Conservation (phyloP, 352 stramenopile genomes). For the Phytopythium delawarense region DNA sequence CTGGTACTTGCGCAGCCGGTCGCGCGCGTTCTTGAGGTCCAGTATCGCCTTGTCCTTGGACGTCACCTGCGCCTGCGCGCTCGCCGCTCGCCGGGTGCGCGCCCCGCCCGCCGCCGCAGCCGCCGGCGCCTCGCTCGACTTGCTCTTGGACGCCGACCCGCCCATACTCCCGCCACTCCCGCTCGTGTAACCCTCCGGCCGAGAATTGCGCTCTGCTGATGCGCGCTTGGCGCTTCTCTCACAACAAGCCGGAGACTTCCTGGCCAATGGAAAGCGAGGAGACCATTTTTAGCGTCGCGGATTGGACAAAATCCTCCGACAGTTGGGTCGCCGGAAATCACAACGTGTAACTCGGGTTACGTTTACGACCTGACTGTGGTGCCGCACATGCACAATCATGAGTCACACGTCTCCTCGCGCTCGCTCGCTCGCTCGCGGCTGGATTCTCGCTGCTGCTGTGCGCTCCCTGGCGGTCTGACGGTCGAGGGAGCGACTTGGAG, state of each 20-base stretch:
- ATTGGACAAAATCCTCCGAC: neutral
- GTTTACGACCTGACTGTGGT: neutral
- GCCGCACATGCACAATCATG: conserved; percentile 4
- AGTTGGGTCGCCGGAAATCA: neutral
- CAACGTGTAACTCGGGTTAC: neutral
- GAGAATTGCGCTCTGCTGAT: too few species aligned
- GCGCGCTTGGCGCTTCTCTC: too few species aligned
- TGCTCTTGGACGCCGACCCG: conserved; percentile 50
- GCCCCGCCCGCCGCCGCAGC: neutral
- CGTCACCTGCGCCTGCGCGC: conserved; percentile 59
- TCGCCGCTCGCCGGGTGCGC: conserved; percentile 8
- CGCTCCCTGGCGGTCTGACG: neutral
- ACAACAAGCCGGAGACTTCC: neutral
- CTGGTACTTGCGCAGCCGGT: conserved; percentile 84
- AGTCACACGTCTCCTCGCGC: conserved; percentile 1
- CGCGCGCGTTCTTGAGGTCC: conserved; percentile 88
- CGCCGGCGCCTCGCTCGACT: conserved; percentile 17
- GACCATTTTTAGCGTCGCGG: neutral
- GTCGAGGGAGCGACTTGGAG: neutral
- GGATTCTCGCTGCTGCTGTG: neutral
- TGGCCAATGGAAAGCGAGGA: neutral
- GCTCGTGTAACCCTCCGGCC: neutral
- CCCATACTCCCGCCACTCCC: conserved; percentile 26
- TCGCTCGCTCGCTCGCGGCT: neutral
- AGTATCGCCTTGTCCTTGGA: conserved; percentile 88